Evolutionary conservation across 2,329 filamentous ascomycete species (phyloP).

Genomic region (Moelleriella libera): DNA sequence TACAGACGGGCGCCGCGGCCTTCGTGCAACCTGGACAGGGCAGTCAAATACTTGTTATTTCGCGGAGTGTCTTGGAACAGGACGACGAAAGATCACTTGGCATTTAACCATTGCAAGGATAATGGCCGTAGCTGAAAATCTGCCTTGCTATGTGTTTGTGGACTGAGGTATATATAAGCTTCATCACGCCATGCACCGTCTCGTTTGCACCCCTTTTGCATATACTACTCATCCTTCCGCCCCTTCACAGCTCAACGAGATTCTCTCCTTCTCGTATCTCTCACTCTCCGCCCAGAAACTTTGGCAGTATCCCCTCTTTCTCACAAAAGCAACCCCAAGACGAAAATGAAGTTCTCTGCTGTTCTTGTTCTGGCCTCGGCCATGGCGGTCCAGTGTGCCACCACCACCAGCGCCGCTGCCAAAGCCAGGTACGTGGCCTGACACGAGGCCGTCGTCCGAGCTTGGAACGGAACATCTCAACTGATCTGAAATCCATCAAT

Average conservation of each 20-base stretch:
- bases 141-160: neutral
- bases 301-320: neutral
- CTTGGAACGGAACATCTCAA: too few relatives aligned
- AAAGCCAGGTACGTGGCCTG: neutral
- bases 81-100: neutral
- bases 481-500: neutral
- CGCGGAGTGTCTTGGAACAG: too few relatives aligned
- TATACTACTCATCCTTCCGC: neutral
- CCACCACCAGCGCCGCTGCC: neutral
- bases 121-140: too few relatives aligned
- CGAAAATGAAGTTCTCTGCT: constrained; percentile 1
- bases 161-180: neutral
- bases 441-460: too few relatives aligned
- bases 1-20: too few relatives aligned
- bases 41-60: too few relatives aligned
- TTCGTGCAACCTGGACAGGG: too few relatives aligned
- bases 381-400: neutral
- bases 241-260: neutral
- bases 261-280: neutral
- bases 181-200: neutral
- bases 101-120: neutral
- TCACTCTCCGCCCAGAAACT: too few relatives aligned
- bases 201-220: neutral
- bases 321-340: neutral
- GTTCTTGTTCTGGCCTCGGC: neutral